A percentile compares a stretch with the other conserved stretches of the same genome.
Evolutionary conservation across 2,329 filamentous ascomycete genomes (phyloP).

Genomic region (Aspergillus vadensis): DNA sequence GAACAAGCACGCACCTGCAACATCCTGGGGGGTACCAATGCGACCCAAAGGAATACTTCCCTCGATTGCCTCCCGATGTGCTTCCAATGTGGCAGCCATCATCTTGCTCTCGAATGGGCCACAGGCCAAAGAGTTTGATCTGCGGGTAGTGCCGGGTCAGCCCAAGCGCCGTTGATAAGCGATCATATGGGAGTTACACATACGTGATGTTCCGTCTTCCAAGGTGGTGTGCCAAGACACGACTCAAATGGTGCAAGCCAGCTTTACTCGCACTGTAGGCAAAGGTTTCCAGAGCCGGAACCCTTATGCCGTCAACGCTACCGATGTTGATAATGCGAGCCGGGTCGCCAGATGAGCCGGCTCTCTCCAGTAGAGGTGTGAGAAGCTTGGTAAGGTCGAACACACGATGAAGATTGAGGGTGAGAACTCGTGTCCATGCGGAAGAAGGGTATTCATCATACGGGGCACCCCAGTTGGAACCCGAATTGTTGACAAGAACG

Average conservation of each 20-base stretch:
- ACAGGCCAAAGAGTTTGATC: constrained; percentile 68
- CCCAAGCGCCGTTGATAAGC: not conserved
- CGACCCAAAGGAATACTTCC: constrained; percentile 65
- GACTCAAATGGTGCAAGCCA: constrained; percentile 56
- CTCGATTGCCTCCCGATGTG: constrained; percentile 52
- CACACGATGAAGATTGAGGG: constrained; percentile 57
- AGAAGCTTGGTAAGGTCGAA: constrained; percentile 53
- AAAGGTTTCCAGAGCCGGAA: constrained; percentile 55
- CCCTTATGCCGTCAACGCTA: constrained; percentile 56
- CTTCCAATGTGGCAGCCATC: constrained; percentile 56
- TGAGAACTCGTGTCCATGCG: constrained; percentile 60
- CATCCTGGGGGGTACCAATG: constrained; percentile 68
- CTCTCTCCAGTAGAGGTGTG: constrained; percentile 52
- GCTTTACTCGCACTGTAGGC: constrained; percentile 58
- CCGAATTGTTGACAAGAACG: constrained; percentile 56
- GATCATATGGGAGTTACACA: constrained; percentile 29
- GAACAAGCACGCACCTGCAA: constrained; percentile 72
- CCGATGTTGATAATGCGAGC: constrained; percentile 57
- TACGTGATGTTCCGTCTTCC: constrained; percentile 57
- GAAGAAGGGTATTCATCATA: constrained; percentile 61
- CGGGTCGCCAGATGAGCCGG: constrained; percentile 46
- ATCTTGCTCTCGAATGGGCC: constrained; percentile 63
- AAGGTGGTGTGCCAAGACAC: constrained; percentile 54
- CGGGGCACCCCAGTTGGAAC: constrained; percentile 57
- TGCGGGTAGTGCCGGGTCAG: constrained; percentile 26